These are phyloP conservation scores for Candida michaelii DNA, from an alignment of 805 yeast genomes.

Conservation along the genomic window DNA sequence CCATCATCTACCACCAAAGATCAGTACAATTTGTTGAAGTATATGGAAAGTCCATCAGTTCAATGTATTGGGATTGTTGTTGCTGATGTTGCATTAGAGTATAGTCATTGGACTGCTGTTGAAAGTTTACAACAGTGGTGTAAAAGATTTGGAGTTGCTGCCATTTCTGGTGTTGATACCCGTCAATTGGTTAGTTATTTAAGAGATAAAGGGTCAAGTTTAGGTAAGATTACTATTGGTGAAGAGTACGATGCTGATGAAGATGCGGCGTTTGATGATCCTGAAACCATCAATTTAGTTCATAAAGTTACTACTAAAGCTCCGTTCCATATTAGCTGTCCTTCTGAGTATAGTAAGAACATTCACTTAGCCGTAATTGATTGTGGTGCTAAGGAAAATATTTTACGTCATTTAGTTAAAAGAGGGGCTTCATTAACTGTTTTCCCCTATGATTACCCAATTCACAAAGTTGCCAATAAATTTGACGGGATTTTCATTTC, in stretches of 20 bases:
- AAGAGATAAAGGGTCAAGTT: constrained; percentile 94
- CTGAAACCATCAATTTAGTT: constrained; percentile 85
- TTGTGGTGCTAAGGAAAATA: constrained; percentile 98
- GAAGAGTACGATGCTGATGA: constrained; percentile 90
- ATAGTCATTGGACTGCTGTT: constrained; percentile 99
- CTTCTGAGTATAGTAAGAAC: constrained; percentile 51
- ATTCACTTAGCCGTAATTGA: constrained; percentile 88
- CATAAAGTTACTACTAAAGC: constrained; percentile 93
- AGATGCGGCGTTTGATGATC: constrained; percentile 88
- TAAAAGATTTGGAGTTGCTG: constrained; percentile 90
- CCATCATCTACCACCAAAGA: constrained; percentile 83
- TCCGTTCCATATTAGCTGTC: constrained; percentile 84
- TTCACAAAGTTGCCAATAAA: constrained; percentile 84
- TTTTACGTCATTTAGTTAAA: constrained; percentile 85
- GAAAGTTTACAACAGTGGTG: constrained; percentile 96
- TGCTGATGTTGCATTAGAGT: constrained; percentile 89
- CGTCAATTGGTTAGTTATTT: constrained; percentile 88
- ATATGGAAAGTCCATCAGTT: constrained; percentile 85
- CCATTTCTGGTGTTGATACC: constrained; percentile 96
- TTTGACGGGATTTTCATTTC: constrained; percentile 95
- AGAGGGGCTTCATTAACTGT: constrained; percentile 97
- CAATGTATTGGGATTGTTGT: constrained; percentile 97
- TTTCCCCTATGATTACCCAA: constrained; percentile 93
- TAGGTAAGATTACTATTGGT: constrained; percentile 87
- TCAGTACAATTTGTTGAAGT: constrained; percentile 79